Base-by-base conservation (phyloP, 2,329 filamentous ascomycete genomes). In the Emydomyces testavorans region DNA sequence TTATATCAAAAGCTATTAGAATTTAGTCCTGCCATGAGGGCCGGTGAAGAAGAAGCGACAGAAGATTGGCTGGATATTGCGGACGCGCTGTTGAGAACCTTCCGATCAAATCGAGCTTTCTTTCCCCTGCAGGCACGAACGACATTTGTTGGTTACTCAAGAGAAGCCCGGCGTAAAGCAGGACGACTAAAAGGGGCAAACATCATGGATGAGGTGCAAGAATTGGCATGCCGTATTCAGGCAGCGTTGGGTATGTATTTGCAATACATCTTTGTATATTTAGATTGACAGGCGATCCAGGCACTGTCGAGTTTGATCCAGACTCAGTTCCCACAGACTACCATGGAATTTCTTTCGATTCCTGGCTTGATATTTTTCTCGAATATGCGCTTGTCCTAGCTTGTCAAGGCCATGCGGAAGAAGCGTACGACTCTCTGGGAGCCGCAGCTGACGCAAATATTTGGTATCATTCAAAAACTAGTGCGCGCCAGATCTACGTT, bases 291-390 rank as follows among this genome's bases (percentile, higher is more conserved):
- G 26, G 3, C 18, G 28, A 26, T 46, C 1, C 32, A 54, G 54
- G 52, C 18, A 47, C 49, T 4, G 21, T 38, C 26, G 46, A 53
- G 4, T 34, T 50, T 29, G 53, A 55, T 21, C 44, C 44, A 13
- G 45, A 46, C 6, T 49, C 46, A 31, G 62, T 73, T 31, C 76
- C 76, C 2, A 64, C 65, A 39, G 71, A 75, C 50, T 89, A 87
- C 60, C 82, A 86, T 55, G 84, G 83, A 6, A 85, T 96, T 39
- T 71, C 80, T 0, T 94, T 96, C 60, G 73, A 81, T 50, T 76
- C 80, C 39, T 98, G 92, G 92, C 75, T 95, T 2, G 85, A 93
- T 56, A 74, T 94, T 0, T 94, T 98, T 61, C 75, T 93, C 29
- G 85, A 92, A 58, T 93, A 93, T 61, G 84, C 88, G 2, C 73